Evolutionary conservation across 129 eudicot genomes (phyloP), one percentile per base, ranked within the genome.

Genomic region (Logfia minima): DNA sequence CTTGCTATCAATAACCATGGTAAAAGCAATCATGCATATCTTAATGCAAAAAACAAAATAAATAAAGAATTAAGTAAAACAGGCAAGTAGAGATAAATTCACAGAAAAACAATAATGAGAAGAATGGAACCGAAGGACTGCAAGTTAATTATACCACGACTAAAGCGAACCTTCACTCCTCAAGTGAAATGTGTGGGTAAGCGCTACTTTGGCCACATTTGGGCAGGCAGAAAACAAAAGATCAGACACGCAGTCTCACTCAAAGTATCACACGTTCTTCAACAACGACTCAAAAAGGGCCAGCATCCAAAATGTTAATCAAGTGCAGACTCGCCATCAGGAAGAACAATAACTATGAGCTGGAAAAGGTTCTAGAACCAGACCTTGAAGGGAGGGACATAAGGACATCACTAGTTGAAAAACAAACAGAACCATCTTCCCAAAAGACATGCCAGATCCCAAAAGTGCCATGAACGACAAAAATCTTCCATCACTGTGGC

Each of bases 371-470:
- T 21, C 26, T 8, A 23, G 7, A 23, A 63, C 35, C 67, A 62
- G 68, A 24, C 68, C 35, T 59, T 53, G 63, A 7, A 24, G 23
- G 16, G 37, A 48, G 22, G 23, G 63, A 71, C 51, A 76, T 53
- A 74, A 66, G 66, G 31, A 76, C 80, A 70, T 70, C 74, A 76
- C 37, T 32, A 41, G 45, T 10, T 16, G 71, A 45, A 19, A 75
- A 70, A 80, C 77, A 65, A 76, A 71, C 80, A 81, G 83, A 83
- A 76, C 82, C 80, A 34, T 63, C 82, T 72, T 71, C 82, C 77
- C 88, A 77, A 72, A 65, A 77, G 75, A 60, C 31, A 72, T 53
- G 71, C 56, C 69, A 77, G 34, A 19, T 56, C 24, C 22, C 63
- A 56, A n/a, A 58, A 58, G 39, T 39, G 62, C 76, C 78, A 83